Conservation (phyloP, 2,329 filamentous ascomycete genomes). For the Pseudogymnoascus sp. region DNA sequence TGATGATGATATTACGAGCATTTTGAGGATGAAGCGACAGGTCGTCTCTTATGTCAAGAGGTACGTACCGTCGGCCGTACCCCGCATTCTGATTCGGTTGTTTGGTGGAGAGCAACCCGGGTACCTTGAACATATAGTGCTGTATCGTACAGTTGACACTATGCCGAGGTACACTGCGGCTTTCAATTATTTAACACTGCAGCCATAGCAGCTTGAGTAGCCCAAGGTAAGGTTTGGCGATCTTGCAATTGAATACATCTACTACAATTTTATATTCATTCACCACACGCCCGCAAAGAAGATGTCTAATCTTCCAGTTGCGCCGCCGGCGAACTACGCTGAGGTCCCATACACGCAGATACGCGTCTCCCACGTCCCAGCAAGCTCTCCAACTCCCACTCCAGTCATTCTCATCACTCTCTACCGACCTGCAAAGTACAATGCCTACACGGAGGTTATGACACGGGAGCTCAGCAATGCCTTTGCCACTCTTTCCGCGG, state of each 20-base stretch:
- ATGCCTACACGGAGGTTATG: conserved; percentile 62
- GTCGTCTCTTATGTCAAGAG: neutral
- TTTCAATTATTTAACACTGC: neutral
- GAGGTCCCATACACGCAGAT: conserved; percentile 36
- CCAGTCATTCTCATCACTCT: conserved; percentile 56
- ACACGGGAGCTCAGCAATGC: conserved; percentile 51
- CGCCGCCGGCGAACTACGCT: conserved; percentile 32
- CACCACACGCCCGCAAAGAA: neutral
- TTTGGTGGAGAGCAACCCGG: neutral
- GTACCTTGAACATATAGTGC: neutral
- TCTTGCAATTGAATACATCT: neutral
- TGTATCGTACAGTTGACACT: neutral
- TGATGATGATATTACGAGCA: neutral
- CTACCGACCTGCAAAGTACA: conserved; percentile 57
- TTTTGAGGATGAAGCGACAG: neutral
- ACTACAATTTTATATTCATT: neutral
- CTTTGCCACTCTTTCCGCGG: conserved; percentile 42
- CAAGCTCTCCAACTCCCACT: conserved; percentile 45
- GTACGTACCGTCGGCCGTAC: neutral
- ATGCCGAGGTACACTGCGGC: neutral
- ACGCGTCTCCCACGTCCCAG: conserved; percentile 41
- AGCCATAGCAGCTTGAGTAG: neutral
- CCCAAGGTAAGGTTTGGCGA: neutral
- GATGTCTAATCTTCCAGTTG: conserved; percentile 5
- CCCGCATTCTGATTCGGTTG: conserved; percentile 6